Evolutionary conservation across 352 stramenopile genomes (phyloP).

Genomic region (Globisporangium takayamanum): DNA sequence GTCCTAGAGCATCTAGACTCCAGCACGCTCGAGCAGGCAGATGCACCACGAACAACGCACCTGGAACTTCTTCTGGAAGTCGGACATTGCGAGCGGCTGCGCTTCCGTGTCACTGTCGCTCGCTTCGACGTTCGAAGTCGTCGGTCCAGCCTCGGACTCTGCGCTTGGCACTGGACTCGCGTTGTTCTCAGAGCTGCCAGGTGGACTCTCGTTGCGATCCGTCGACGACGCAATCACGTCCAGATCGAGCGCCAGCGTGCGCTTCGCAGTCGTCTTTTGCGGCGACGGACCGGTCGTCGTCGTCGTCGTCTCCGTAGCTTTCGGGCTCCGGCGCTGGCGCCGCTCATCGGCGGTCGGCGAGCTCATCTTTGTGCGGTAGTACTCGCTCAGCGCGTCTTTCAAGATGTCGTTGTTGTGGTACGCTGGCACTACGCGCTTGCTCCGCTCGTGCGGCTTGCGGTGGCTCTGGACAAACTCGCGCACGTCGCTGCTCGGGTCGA

Average conservation of each 20-base stretch:
- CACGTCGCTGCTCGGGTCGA: conserved; percentile 52
- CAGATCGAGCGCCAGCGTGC: conserved; percentile 6
- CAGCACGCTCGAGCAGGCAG: neutral
- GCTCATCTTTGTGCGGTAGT: conserved; percentile 19
- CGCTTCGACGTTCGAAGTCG: conserved; percentile 6
- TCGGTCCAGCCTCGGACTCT: neutral
- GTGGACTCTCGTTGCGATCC: neutral
- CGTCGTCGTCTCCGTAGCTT: neutral
- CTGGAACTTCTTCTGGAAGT: conserved; percentile 84
- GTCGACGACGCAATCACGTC: conserved; percentile 7
- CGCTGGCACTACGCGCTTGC: conserved; percentile 33
- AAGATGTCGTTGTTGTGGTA: conserved; percentile 45
- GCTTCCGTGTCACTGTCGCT: conserved; percentile 26
- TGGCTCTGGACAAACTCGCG: conserved; percentile 53
- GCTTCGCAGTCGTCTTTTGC: conserved; percentile 2
- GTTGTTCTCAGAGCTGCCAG: neutral
- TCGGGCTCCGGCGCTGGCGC: conserved; percentile 8
- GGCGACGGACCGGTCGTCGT: neutral
- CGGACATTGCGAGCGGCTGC: conserved; percentile 46
- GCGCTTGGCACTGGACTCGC: conserved; percentile 4
- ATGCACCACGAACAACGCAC: conserved; percentile 15
- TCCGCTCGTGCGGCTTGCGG: conserved; percentile 37
- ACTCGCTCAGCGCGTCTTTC: conserved; percentile 50
- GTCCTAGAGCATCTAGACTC: neutral
- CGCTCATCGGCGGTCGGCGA: conserved; percentile 16